A percentile compares a stretch with the other conserved stretches of the same genome.
Conservation (phyloP, 495 filamentous ascomycete genomes). For the Penicillium turbatum region DNA sequence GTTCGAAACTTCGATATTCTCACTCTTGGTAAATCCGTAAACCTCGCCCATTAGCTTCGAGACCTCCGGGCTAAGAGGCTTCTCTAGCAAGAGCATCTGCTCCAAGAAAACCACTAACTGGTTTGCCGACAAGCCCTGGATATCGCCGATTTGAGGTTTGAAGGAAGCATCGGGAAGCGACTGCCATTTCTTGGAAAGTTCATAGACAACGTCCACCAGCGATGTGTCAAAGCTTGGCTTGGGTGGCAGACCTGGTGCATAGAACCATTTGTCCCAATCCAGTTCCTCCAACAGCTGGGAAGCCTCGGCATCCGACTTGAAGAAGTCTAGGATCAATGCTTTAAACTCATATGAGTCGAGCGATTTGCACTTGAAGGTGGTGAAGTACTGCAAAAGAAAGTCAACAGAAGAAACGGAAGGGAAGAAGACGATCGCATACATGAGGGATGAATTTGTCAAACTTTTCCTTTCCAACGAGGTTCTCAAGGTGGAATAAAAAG, state of each 20-base stretch:
- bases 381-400: constrained; percentile 61
- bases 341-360: constrained; percentile 93
- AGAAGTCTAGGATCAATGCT: constrained; percentile 79
- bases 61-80: constrained; percentile 55
- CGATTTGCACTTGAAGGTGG: constrained; percentile 70
- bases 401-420: constrained; percentile 8
- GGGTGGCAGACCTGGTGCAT: constrained; percentile 75
- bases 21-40: constrained; percentile 63
- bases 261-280: constrained; percentile 89
- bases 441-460: constrained; percentile 94
- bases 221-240: constrained; percentile 89
- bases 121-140: constrained; percentile 69
- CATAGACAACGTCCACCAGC: constrained; percentile 79
- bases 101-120: constrained; percentile 91
- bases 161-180: constrained; percentile 47
- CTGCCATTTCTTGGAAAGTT: constrained; percentile 76
- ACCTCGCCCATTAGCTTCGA: constrained; percentile 63
- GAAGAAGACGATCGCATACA: constrained; percentile 30
- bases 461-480: constrained; percentile 73
- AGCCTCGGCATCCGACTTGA: constrained; percentile 60
- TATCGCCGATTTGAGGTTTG: constrained; percentile 62
- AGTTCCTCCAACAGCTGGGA: constrained; percentile 62
- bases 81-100: constrained; percentile 58
- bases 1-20: constrained; percentile 80
- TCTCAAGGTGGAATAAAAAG: constrained; percentile 81